Percentiles rank a stretch among this genome's conserved stretches.
phyloP scores from a whole-genome alignment of 441 rosid species.

The Syzygium malaccense region DNA sequence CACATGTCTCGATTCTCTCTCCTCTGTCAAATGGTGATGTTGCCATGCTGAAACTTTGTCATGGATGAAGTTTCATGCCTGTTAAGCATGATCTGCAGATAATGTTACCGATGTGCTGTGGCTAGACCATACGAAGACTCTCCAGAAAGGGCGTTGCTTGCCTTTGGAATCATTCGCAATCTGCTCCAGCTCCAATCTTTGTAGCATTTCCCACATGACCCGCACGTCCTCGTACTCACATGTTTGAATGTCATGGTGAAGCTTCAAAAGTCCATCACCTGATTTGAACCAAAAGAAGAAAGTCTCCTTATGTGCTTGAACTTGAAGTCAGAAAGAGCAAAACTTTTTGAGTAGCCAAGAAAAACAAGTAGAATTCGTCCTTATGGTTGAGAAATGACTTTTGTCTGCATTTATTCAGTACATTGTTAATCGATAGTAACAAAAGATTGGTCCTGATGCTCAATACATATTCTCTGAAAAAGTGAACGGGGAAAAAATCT shows the following conservation, averaged over 20 bases:
- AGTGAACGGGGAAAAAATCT: background rate
- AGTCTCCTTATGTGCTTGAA: background rate
- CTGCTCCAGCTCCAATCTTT: constrained; percentile 33
- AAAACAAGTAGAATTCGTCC: background rate
- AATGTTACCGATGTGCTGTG: constrained; percentile 21
- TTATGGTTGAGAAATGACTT: background rate
- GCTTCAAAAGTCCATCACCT: constrained; percentile 56
- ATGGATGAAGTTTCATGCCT: background rate
- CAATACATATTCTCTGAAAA: background rate
- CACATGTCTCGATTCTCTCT: background rate
- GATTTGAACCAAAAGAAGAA: background rate
- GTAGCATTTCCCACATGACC: constrained; percentile 75
- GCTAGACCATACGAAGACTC: constrained; percentile 40
- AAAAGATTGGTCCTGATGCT: background rate
- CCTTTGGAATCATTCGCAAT: constrained; percentile 18
- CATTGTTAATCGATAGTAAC: background rate
- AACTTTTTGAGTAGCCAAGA: background rate
- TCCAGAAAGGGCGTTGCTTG: constrained; percentile 42
- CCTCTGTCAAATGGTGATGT: background rate
- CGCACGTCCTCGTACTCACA: constrained; percentile 62
- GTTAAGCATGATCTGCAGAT: constrained; percentile 22
- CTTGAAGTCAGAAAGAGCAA: background rate
- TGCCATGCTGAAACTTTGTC: background rate
- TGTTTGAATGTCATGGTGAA: constrained; percentile 48
- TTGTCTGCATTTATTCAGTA: background rate